Evolutionary conservation across 2,329 filamentous ascomycete genomes (phyloP), one percentile per base, ranked within the genome.

Genomic region (Colletotrichum lini): DNA sequence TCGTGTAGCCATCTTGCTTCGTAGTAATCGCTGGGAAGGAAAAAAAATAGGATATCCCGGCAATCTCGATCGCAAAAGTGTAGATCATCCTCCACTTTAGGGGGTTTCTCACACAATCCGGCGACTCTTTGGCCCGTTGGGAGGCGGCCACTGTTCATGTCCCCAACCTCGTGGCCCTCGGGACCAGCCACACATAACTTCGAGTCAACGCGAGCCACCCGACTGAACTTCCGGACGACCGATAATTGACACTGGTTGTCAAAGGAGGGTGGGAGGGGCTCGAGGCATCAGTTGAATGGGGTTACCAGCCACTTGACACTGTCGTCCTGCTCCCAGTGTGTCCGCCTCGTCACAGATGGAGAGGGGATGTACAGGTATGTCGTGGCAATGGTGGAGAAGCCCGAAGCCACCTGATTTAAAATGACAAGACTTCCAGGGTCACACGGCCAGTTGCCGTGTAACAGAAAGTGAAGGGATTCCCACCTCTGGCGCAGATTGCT

Each of bases 111-210:
- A 53, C 30, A 21, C 30, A 8, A 30, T 21, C 12, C 8, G 26
- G 40, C 18, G 40, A 9, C 18, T 26, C 15, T 49, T 49, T 23
- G 50, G 23, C 40, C 16, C 23, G 30, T 35, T 35, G 18, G 16
- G 9, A 59, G 53, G 38, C 42, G 54, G 50, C 58, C 30, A 15
- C 30, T 54, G 53, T 26, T 44, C 18, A 12, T 35, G 30, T 30
- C 30, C 23, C 47, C 65, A 63, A 54, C 58, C 47, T 68, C 65
- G 57, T 49, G 21, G 45, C 9, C 4, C 13, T 40, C 26, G 13
- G 26, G 40, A 59, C 52, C 65, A 69, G 50, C 65, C 69, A 68
- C 68, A 68, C 65, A 49, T 45, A 30, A 59, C 53, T 42, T 53
- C 53, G 58, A 58, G 45, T 72, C 65, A 42, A 49, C 38, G 49